Evolutionary conservation across 2,329 filamentous ascomycete genomes (phyloP), one percentile per base, ranked within the genome.

Genomic region (Sarocladiaceae sp.): DNA sequence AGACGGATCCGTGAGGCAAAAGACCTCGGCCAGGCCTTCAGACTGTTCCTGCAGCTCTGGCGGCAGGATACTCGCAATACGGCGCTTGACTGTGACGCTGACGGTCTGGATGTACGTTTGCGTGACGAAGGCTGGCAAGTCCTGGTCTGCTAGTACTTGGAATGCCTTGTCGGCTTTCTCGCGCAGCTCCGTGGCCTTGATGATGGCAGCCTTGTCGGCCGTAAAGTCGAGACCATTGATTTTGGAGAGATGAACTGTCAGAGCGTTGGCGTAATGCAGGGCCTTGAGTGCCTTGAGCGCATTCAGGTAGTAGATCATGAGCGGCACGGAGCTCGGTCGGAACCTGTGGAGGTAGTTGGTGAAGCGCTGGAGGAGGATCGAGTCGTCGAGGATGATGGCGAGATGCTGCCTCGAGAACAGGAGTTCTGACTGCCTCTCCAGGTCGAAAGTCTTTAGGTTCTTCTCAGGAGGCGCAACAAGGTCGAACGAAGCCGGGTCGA

Each of bases 1-100:
- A 1, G 82, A 84, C 7, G 85, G 83, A 58, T 90, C 85, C 1
- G 83, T 85, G 45, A 89, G 60, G 56, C 84, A 89, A 53, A 88
- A 89, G 0, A 87, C 83, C 57, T 89, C 84, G 0, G 83, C 85
- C 47, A 89, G 60, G 0, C 83, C 84, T 58, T 89, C 83, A 0
- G 82, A 85, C n/a, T 83, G 74, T 34, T 85, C 80, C 33, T 76
- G 71, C 19, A 87, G 64, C 52, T 83, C 72, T 1, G 74, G 65
- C 2, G 83, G 78, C 19, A 88, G 59, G 1, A 77, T 84, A 3
- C 83, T 82, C 0, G 80, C 82, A 18, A 89, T 78, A 16, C 82
- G 73, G 48, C 78, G 72, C 50, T 79, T 76, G 29, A 89, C 82
- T 20, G 82, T 84, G 13, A 77, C 62, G 54, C 78, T 85, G n/a